A percentile compares a stretch with the other conserved stretches of the same genome.
Conservation (phyloP, 768 basidiomycete genomes). For the Agaricus subrufescens region DNA sequence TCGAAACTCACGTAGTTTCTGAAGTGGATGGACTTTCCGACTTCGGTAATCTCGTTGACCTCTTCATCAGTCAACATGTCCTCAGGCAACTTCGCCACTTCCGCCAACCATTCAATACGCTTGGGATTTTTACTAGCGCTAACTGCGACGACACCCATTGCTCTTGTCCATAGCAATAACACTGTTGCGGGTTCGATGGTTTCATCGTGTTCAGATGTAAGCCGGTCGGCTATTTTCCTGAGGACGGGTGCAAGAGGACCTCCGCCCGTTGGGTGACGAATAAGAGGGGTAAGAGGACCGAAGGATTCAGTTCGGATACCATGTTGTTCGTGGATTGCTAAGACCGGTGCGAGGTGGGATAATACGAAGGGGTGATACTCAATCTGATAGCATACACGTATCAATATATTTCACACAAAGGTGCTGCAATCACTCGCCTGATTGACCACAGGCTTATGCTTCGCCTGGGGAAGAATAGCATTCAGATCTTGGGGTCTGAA, state of each 20-base stretch:
- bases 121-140: constrained; percentile 26
- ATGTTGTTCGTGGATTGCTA: constrained; percentile 30
- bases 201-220: constrained; percentile 18
- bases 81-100: constrained; percentile 23
- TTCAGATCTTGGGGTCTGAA: constrained; percentile 43
- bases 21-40: constrained; percentile 31
- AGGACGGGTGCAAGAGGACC: constrained; percentile 34
- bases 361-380: constrained; percentile 34
- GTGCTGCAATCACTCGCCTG: constrained; percentile 28
- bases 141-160: constrained; percentile 26
- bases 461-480: constrained; percentile 35
- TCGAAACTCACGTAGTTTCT: constrained; percentile 26
- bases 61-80: constrained; percentile 22
- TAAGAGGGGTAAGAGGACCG: constrained; percentile 30
- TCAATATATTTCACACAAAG: not conserved
- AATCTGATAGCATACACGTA: constrained; percentile 16
- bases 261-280: constrained; percentile 30
- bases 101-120: constrained; percentile 24
- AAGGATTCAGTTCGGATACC: constrained; percentile 33
- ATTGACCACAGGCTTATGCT: constrained; percentile 49
- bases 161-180: constrained; percentile 29
- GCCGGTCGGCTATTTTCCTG: constrained; percentile 24
- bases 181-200: constrained; percentile 19
- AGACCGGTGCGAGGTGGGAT: constrained; percentile 26
- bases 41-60: constrained; percentile 27